phyloP scores from a whole-genome alignment of 1,284 basidiomycete species.

The Marasmius sp. region DNA sequence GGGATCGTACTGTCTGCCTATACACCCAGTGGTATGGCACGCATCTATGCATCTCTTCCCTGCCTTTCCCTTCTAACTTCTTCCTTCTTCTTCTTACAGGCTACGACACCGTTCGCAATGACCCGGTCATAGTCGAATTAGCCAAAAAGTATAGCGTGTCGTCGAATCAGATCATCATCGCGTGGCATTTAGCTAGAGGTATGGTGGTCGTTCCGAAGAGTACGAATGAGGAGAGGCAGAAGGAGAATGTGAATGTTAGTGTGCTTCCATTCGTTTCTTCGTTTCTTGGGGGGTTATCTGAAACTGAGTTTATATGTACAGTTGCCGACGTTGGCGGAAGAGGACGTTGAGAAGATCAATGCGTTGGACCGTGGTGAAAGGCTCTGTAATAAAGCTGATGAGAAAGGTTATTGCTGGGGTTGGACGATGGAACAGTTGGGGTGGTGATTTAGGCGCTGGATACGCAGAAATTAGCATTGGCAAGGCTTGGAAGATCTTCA shows the following conservation, averaged over 20 bases:
- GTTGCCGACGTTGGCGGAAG: constrained; percentile 29
- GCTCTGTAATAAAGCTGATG: constrained; percentile 31
- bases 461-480: too few species aligned
- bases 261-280: not conserved
- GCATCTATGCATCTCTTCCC: not conserved
- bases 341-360: constrained; percentile 32
- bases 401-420: constrained; percentile 29
- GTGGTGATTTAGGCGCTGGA: too few species aligned
- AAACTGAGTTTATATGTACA: constrained; percentile 7
- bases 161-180: constrained; percentile 42
- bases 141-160: constrained; percentile 40
- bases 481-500: not conserved
- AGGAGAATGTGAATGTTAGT: constrained; percentile 40
- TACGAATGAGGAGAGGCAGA: constrained; percentile 37
- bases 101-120: constrained; percentile 36
- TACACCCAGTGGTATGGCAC: constrained; percentile 20
- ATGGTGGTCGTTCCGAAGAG: constrained; percentile 41
- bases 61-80: not conserved
- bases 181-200: constrained; percentile 46
- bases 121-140: constrained; percentile 38
- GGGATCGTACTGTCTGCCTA: constrained; percentile 23
- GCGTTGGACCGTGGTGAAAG: constrained; percentile 32
- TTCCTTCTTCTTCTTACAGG: too few species aligned
- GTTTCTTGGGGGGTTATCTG: too few species aligned
- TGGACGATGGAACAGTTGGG: constrained; percentile 34